Evolutionary conservation across 768 basidiomycete genomes (phyloP), one percentile per base, ranked within the genome.

Genomic region (Omphalotus guepiniiformis): DNA sequence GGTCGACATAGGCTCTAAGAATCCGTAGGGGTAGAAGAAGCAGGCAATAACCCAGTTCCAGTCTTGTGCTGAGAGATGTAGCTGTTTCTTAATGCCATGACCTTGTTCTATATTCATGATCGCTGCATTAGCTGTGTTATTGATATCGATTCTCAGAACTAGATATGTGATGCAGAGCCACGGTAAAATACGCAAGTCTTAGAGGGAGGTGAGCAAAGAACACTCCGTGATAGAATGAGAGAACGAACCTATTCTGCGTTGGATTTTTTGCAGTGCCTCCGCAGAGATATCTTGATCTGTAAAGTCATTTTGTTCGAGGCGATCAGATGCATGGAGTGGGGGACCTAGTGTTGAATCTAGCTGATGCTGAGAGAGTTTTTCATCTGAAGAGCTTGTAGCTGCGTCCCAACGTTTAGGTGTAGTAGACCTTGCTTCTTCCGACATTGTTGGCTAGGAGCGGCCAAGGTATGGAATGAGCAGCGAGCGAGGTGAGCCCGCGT

Each of bases 31-130:
- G 49, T 58, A 58, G 47, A 47, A 58, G 36, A 58, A 58, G 22
- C 51, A 58, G 4, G 57, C 53, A 18, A 58, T 39, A 16, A 39
- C 57, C 57, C 57, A 58, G n/a, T 48, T 51, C 57, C 57, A 58
- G 25, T 58, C 50, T 34, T 58, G 57, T 16, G 57, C 39, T 19
- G 51, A 42, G 12, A 58, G 27, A 32, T 53, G 46, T 8, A 56
- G 30, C 39, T 58, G 52, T 3, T 45, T 42, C 26, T 54, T 58
- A 36, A 58, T 58, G 23, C 51, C 53, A 32, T 53, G 50, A 6
- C 53, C 53, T 37, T 49, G 42, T 34, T 58, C 57, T 34, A 52
- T 22, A 34, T 58, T 56, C 44, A 58, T 48, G 39, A 58, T 58
- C 0, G 57, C 57, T 23, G 51, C 57, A 28, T 58, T 58, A 9